Conservation (phyloP, 208 protist species). For the Wallacemonas sp. region DNA sequence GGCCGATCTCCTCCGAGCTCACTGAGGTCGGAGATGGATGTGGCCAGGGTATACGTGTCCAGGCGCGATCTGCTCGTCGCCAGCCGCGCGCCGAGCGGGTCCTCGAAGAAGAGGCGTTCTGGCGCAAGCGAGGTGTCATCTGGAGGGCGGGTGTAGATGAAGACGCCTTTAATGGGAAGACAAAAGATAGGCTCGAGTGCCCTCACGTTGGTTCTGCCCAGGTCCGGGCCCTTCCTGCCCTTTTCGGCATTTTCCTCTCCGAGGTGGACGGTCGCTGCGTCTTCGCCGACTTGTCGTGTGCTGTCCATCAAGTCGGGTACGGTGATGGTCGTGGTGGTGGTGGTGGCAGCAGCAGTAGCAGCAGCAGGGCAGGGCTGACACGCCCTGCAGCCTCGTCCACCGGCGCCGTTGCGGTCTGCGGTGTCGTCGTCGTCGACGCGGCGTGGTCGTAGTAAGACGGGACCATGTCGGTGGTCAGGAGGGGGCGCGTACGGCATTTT, state of each 20-base stretch:
- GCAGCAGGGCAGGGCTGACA: background rate
- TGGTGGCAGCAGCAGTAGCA: background rate
- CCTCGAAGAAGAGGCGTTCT: constrained; percentile 7
- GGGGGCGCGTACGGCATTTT: background rate
- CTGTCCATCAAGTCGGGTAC: too few species aligned
- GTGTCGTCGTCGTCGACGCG: background rate
- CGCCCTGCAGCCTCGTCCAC: background rate
- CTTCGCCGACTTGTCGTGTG: too few species aligned
- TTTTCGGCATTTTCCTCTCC: background rate
- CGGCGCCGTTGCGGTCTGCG: too few species aligned
- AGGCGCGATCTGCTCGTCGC: background rate
- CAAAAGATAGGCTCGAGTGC: constrained; percentile 9
- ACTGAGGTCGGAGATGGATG: constrained; percentile 1
- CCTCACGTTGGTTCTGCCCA: too few species aligned
- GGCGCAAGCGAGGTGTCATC: background rate
- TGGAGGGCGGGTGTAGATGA: constrained; percentile 8
- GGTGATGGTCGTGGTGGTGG: background rate
- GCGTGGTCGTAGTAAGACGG: constrained; percentile 5
- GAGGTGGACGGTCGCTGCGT: too few species aligned
- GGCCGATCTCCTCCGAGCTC: background rate
- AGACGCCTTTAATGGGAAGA: background rate
- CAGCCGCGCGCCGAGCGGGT: constrained; percentile 1
- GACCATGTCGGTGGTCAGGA: background rate
- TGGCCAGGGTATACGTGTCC: background rate
- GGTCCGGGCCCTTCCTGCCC: background rate